A percentile compares a stretch with the other conserved stretches of the same genome.
phyloP scores from a whole-genome alignment of 495 filamentous ascomycete genomes.

The Hyaloscypha bicolor region DNA sequence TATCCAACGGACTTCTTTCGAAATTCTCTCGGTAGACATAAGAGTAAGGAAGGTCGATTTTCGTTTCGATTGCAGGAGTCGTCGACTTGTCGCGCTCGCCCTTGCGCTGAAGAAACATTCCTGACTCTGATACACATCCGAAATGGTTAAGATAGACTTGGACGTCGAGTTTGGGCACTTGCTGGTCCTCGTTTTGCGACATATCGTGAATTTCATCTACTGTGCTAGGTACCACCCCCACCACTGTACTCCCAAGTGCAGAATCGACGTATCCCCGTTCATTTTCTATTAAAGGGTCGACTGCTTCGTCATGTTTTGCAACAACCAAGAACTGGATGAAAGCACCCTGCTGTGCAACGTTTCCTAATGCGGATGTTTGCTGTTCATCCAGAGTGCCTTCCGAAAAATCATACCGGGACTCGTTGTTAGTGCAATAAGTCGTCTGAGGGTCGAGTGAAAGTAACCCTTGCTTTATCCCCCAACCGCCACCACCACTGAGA shows the following conservation, averaged over 20 bases:
- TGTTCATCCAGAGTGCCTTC: conserved; percentile 15
- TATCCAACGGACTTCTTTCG: not conserved
- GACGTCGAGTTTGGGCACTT: not conserved
- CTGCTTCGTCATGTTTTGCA: conserved; percentile 20
- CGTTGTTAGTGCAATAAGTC: conserved; percentile 4
- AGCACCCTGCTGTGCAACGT: conserved; percentile 45
- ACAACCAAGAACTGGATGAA: conserved; percentile 51
- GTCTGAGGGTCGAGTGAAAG: conserved; percentile 79
- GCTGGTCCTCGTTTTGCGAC: not conserved
- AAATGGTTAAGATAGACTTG: conserved; percentile 38
- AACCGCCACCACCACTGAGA: conserved; percentile 86
- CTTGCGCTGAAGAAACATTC: conserved; percentile 39
- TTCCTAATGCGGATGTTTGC: conserved; percentile 28
- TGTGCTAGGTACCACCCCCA: conserved; percentile 30
- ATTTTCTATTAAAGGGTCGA: not conserved
- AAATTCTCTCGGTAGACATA: conserved; percentile 16
- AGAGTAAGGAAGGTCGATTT: conserved; percentile 43
- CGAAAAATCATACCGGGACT: conserved; percentile 13
- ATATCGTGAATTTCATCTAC: conserved; percentile 15
- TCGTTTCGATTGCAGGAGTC: not conserved
- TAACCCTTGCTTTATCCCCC: conserved; percentile 84
- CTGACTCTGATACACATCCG: conserved; percentile 43
- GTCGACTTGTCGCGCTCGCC: not conserved
- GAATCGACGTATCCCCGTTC: not conserved
- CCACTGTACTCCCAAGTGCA: conserved; percentile 8